phyloP scores from a whole-genome alignment of 768 basidiomycete species.

The Sistotremastrum suecicum region DNA sequence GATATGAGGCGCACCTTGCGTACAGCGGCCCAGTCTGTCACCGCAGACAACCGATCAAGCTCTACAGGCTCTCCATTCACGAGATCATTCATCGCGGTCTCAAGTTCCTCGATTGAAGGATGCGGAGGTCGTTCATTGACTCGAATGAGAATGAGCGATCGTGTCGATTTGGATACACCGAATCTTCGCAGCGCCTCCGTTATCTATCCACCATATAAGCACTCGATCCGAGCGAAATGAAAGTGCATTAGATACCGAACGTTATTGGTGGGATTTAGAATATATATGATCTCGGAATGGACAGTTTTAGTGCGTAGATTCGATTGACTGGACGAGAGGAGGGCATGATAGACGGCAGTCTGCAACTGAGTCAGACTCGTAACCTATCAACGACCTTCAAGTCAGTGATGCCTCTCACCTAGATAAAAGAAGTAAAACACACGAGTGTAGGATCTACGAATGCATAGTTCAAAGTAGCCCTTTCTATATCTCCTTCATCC shows the following conservation, averaged over 20 bases:
- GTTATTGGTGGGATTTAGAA: slow-evolving; percentile 78
- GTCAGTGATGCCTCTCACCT: neutral
- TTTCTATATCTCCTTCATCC: slow-evolving; percentile 46
- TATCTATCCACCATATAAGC: slow-evolving; percentile 38
- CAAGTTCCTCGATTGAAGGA: slow-evolving; percentile 21
- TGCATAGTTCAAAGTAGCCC: slow-evolving; percentile 75
- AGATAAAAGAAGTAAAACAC: slow-evolving; percentile 14
- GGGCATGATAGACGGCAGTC: slow-evolving; percentile 71
- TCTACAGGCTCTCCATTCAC: slow-evolving; percentile 44
- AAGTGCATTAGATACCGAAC: slow-evolving; percentile 22
- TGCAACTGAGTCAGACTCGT: slow-evolving; percentile 69
- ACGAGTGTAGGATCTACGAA: slow-evolving; percentile 83
- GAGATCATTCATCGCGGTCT: slow-evolving; percentile 37
- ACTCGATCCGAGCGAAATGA: neutral
- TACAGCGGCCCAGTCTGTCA: slow-evolving; percentile 61
- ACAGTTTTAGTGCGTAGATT: slow-evolving; percentile 69
- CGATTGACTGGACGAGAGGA: slow-evolving; percentile 49
- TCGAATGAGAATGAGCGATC: slow-evolving; percentile 57
- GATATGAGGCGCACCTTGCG: slow-evolving; percentile 50
- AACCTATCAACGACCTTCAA: slow-evolving; percentile 36
- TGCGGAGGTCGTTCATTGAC: slow-evolving; percentile 28
- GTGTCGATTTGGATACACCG: slow-evolving; percentile 58
- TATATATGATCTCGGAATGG: slow-evolving; percentile 85
- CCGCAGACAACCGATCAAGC: slow-evolving; percentile 25
- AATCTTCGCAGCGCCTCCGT: slow-evolving; percentile 78